Evolutionary conservation across 2,329 filamentous ascomycete genomes (phyloP), one percentile per base, ranked within the genome.

Genomic region (Ophiostoma himal-ulmi): DNA sequence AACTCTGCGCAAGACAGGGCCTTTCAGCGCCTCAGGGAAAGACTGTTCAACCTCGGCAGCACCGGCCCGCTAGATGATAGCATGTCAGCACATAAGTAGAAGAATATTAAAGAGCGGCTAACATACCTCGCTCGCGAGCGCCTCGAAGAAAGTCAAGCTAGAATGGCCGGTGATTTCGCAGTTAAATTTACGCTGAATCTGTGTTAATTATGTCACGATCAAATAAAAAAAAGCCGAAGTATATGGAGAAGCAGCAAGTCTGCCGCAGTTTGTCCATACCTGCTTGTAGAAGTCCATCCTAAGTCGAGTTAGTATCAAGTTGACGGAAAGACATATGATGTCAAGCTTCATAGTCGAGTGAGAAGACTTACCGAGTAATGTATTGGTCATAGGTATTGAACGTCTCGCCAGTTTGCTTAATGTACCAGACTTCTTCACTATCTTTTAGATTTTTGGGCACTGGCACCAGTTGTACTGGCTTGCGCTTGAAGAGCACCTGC

Each of bases 151-250:
- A 3, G 88, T 94, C 74, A 97, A 83, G 69, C 91, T 91, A 39
- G 93, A 96, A 79, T 96, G 94, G 69, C 95, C 95, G 14, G 93
- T 97, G 74, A 98, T 96, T 78, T 96, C 92, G 80, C 96, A 97
- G 72, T 96, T 97, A 79, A 98, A 99, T 70, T 67, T 67, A 8
- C 65, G 39, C 65, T 67, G 22, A 26, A 41, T 22, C 13, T 11
- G 68, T 41, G 70, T 75, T 17, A 73, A 73, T 71, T 66, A 69
- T 52, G 41, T 22, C 20, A n/a, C 10, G n/a, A 20, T 20, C 14
- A 54, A 34, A 30, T 30, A 30, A 30, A 30, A 30, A 30, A 3
- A 30, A 30, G 30, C 30, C 30, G 3, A 3, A 30, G 30, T 30
- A 30, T 30, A 5, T 48, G 36, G 26, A 39, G 8, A 22, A 57